Conservation (phyloP, 2,329 filamentous ascomycete genomes). For the Trichoderma semiorbis region DNA sequence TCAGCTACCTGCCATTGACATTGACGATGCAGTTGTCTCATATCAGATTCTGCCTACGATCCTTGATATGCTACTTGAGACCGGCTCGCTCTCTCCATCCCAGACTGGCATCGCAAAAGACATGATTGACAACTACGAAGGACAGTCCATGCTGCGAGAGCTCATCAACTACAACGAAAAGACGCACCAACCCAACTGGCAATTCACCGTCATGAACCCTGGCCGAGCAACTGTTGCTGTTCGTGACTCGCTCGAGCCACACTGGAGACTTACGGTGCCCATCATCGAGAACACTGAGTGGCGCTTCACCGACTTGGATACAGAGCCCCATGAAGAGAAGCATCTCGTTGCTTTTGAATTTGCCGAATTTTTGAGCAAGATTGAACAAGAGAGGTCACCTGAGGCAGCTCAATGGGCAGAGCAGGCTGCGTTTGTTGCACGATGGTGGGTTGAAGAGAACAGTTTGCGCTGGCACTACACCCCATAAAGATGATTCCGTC, state of each 20-base stretch:
- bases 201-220: slow-evolving; percentile 28
- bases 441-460: slow-evolving; percentile 27
- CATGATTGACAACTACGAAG: slow-evolving; percentile 26
- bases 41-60: slow-evolving; percentile 34
- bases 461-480: slow-evolving; percentile 23
- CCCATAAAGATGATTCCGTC: background rate
- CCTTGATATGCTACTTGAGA: slow-evolving; percentile 33
- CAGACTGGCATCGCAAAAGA: slow-evolving; percentile 21
- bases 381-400: slow-evolving; percentile 18
- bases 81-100: slow-evolving; percentile 25
- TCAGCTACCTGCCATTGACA: slow-evolving; percentile 30
- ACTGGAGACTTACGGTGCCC: slow-evolving; percentile 28
- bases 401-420: slow-evolving; percentile 23
- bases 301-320: slow-evolving; percentile 25
- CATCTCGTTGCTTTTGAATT: slow-evolving; percentile 23
- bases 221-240: slow-evolving; percentile 27
- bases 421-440: slow-evolving; percentile 23
- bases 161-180: slow-evolving; percentile 14
- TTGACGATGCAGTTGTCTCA: slow-evolving; percentile 32
- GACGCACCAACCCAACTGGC: slow-evolving; percentile 24
- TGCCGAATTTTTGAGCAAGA: slow-evolving; percentile 16
- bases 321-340: slow-evolving; percentile 23
- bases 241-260: slow-evolving; percentile 22
- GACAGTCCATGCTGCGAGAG: slow-evolving; percentile 27
- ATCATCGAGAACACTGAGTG: slow-evolving; percentile 27